Conservation (phyloP, 106 monocot genomes). For the Amphibolis antarctica region DNA sequence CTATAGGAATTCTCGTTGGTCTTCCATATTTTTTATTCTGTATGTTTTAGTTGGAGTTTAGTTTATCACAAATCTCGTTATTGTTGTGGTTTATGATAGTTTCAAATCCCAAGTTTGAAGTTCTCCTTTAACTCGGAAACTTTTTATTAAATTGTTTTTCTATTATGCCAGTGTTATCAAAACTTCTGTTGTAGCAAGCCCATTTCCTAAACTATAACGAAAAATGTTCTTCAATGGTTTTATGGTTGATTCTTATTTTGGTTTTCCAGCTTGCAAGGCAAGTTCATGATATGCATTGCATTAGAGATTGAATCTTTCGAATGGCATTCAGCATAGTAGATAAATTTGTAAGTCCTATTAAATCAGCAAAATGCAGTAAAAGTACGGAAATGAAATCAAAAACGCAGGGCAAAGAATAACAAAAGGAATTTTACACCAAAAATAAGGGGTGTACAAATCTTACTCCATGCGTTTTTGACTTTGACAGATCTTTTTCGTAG, state of each 20-base stretch:
- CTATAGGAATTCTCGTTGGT: conserved; percentile 86
- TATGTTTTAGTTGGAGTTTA: conserved; percentile 90
- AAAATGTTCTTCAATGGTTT: background rate
- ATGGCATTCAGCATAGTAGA: conserved; percentile 86
- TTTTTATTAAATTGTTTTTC: background rate
- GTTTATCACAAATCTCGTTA: conserved; percentile 94
- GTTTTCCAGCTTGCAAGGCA: conserved; percentile 73
- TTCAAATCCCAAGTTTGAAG: conserved; percentile 78
- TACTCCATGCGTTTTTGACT: no score
- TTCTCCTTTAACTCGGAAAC: background rate
- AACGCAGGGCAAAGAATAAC: no score
- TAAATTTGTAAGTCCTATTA: conserved; percentile 50
- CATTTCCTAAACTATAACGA: background rate
- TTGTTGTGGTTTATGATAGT: conserved; percentile 97
- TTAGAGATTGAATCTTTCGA: conserved; percentile 50
- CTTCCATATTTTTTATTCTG: conserved; percentile 75
- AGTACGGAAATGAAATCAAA: no score
- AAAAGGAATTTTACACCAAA: no score
- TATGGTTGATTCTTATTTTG: background rate
- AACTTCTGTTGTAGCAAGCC: background rate
- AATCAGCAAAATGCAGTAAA: no score
- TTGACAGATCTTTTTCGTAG: no score
- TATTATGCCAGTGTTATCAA: background rate
- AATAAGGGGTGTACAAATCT: no score
- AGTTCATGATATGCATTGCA: conserved; percentile 65